These are phyloP conservation scores for Eimeria falciformis DNA, from an alignment of 169 alveolate genomes.

Conservation along the genomic window DNA sequence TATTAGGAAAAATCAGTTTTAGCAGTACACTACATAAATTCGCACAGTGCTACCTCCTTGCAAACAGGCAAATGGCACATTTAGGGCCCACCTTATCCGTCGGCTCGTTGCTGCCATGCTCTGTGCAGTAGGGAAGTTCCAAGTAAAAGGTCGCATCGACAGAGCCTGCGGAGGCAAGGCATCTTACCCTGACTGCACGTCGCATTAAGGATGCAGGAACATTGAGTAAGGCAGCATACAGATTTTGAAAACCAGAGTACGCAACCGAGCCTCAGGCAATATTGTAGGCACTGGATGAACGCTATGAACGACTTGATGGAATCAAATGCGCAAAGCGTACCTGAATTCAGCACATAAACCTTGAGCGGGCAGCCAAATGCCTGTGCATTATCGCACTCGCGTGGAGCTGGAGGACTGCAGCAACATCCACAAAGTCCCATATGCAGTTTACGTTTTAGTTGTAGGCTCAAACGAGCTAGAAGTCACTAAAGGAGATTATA, in stretches of 20 bases:
- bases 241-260: too few relatives aligned
- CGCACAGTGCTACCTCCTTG: too few relatives aligned
- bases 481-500: too few relatives aligned
- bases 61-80: background rate
- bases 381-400: conserved; percentile 69
- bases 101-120: conserved; percentile 70
- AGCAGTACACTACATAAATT: too few relatives aligned
- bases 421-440: background rate
- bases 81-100: conserved; percentile 57
- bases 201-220: too few relatives aligned
- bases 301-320: too few relatives aligned
- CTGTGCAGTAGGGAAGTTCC: conserved; percentile 74
- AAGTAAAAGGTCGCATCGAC: conserved; percentile 57
- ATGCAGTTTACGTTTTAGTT: too few relatives aligned
- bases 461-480: too few relatives aligned
- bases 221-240: too few relatives aligned
- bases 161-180: conserved; percentile 12
- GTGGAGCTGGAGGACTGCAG: conserved; percentile 72
- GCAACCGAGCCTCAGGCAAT: too few relatives aligned
- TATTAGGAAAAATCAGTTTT: too few relatives aligned
- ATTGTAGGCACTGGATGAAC: too few relatives aligned
- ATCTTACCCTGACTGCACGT: background rate
- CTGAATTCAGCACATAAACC: conserved; percentile 66
- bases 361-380: conserved; percentile 67
- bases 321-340: background rate